Conservation (phyloP, 2,329 filamentous ascomycete genomes). For the Colletotrichum salicis region DNA sequence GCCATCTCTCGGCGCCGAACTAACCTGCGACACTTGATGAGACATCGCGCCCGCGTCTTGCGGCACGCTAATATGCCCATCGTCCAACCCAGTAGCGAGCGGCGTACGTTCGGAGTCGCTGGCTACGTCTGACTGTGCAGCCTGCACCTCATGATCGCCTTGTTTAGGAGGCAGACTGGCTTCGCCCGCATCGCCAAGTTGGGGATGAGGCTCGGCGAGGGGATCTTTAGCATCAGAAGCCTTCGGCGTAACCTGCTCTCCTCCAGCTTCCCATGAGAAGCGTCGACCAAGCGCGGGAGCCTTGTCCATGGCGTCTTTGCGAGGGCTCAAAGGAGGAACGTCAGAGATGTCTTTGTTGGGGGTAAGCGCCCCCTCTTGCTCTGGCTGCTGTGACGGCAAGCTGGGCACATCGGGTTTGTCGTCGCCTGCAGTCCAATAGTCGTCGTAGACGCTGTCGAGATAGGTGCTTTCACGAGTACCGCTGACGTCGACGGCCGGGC, state of each 20-base stretch:
- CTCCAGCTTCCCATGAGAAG: conserved; percentile 56
- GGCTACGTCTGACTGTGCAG: neutral
- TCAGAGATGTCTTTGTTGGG: conserved; percentile 7
- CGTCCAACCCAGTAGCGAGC: conserved; percentile 1
- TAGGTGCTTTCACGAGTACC: conserved; percentile 67
- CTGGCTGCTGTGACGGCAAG: conserved; percentile 11
- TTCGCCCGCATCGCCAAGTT: neutral
- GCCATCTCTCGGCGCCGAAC: conserved; percentile 44
- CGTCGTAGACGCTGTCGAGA: conserved; percentile 73
- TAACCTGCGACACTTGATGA: conserved; percentile 51
- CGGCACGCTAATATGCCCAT: conserved; percentile 8
- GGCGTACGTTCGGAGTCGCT: conserved; percentile 7
- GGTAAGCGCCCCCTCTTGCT: neutral
- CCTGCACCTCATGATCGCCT: neutral
- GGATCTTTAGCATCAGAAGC: conserved; percentile 7
- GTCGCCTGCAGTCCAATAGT: conserved; percentile 68
- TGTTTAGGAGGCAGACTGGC: neutral
- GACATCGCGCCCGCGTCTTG: conserved; percentile 38
- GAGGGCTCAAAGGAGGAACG: conserved; percentile 33
- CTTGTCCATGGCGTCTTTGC: conserved; percentile 29
- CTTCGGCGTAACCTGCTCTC: conserved; percentile 37
- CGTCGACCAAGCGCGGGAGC: conserved; percentile 38
- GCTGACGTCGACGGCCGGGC: conserved; percentile 5
- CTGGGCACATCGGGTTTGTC: conserved; percentile 45
- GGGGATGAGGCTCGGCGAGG: neutral